These are phyloP conservation scores for Mucor saturninus DNA, from an alignment of 371 early-diverging fungal species.

Conservation along the genomic window DNA sequence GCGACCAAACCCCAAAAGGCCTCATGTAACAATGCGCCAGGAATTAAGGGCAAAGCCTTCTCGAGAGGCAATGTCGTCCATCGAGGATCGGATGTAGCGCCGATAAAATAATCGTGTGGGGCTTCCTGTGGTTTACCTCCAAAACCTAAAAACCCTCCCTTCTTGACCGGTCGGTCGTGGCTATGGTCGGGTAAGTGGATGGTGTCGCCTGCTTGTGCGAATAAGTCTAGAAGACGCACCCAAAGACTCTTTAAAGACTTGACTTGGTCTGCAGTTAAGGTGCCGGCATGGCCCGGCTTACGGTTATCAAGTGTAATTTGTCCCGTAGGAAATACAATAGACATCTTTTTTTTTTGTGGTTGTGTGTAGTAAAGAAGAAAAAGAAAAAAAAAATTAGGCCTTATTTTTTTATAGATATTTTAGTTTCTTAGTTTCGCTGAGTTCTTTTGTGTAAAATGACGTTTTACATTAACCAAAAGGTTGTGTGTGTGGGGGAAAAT, in stretches of 20 bases:
- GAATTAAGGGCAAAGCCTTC: slow-evolving; percentile 45
- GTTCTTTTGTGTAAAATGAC: no score
- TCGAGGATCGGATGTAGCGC: slow-evolving; percentile 52
- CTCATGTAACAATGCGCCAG: slow-evolving; percentile 39
- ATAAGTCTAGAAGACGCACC: slow-evolving; percentile 52
- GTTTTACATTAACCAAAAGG: no score
- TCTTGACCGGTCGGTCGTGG: slow-evolving; percentile 23
- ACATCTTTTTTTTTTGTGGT: background rate
- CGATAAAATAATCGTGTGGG: slow-evolving; percentile 42
- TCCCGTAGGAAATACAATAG: slow-evolving; percentile 11
- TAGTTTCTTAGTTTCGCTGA: no score
- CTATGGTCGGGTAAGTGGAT: slow-evolving; percentile 16
- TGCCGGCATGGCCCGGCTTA: slow-evolving; percentile 40
- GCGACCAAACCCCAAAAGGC: slow-evolving; percentile 61
- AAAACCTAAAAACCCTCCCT: slow-evolving; percentile 34
- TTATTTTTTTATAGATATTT: no score
- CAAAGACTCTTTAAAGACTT: slow-evolving; percentile 33
- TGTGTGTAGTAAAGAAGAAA: background rate
- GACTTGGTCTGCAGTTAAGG: slow-evolving; percentile 16
- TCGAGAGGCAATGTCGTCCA: slow-evolving; percentile 43
- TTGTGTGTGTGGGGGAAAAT: no score
- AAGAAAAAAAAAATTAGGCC: background rate
- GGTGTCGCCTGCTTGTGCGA: slow-evolving; percentile 43
- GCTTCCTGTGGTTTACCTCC: slow-evolving; percentile 37
- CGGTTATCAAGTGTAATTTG: slow-evolving; percentile 14